phyloP scores from a whole-genome alignment of 2,329 filamentous ascomycete species.

The Microcyclospora tardicrescens region DNA sequence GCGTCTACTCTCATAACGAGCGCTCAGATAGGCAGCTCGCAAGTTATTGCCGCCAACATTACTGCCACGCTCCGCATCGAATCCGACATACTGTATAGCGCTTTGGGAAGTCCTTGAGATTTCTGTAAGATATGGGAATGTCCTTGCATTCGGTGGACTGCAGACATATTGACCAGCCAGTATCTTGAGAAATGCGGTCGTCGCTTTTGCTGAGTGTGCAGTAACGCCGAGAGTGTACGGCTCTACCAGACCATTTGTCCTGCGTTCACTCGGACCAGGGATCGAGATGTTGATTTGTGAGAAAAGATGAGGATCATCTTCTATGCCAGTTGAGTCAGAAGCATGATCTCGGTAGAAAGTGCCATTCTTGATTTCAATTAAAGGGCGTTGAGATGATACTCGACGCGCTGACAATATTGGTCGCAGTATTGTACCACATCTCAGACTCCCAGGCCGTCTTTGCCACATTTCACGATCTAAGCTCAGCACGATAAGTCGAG shows the following conservation, averaged over 20 bases:
- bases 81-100: slow-evolving; percentile 83
- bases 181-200: slow-evolving; percentile 71
- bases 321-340: slow-evolving; percentile 25
- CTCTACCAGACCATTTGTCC: too few relatives aligned
- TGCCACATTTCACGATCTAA: too few relatives aligned
- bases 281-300: slow-evolving; percentile 56
- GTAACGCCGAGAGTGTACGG: too few relatives aligned
- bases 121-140: slow-evolving; percentile 61
- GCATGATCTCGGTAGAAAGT: slow-evolving; percentile 76
- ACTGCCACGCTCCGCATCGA: slow-evolving; percentile 57
- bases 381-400: too few relatives aligned
- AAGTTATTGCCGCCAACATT: slow-evolving; percentile 40
- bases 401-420: too few relatives aligned
- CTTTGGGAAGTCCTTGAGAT: slow-evolving; percentile 46
- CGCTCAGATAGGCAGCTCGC: slow-evolving; percentile 71
- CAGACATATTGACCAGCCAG: slow-evolving; percentile 64
- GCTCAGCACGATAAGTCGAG: too few relatives aligned
- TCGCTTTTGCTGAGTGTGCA: slow-evolving; percentile 63
- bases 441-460: too few relatives aligned
- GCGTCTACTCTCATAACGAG: slow-evolving; percentile 75
- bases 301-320: slow-evolving; percentile 60
- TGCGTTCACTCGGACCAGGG: slow-evolving; percentile 23
- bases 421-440: too few relatives aligned
- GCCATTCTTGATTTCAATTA: slow-evolving; percentile 49
- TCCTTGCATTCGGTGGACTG: slow-evolving; percentile 60